Base-by-base conservation (phyloP, 108 stramenopile genomes). In the Asterionellopsis glacialis region DNA sequence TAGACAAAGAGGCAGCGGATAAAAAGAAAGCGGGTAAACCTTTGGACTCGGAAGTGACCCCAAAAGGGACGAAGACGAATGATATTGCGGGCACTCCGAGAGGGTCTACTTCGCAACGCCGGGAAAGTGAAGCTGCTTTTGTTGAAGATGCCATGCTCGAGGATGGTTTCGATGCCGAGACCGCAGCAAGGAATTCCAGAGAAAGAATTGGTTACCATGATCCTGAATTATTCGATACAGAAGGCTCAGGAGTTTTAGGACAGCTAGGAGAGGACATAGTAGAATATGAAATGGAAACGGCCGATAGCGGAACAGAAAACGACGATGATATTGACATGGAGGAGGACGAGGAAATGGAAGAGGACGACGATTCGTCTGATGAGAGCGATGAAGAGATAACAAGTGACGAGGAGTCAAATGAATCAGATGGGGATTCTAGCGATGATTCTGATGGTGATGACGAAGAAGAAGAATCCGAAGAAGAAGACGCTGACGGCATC, bases 141-240 rank as follows among this genome's bases (percentile, higher is more conserved):
- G 73, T 51, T 21, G 72, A 87, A 43, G 88, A 90, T 51, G 79
- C 73, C 15, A 85, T 81, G 79, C 61, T 84, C 25, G 85, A 86
- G 41, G 83, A 87, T 53, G 85, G 79, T 11, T 90, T 90, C 62
- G 82, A 81, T 66, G 70, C 26, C 23, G 41, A 73, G 28, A 51
- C 51, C 55, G 67, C 77, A 12, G 23, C 22, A 48, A 41, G 52
- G 56, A 45, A 26, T 9, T 14, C 61, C 41, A 44, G 16, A 26
- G n/a, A 13, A 26, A 57, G 21, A 16, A 23, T 23, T 22, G 53
- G 9, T 26, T 23, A 54, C 53, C n/a, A 26, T 15, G 5, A n/a
- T 54, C 24, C 24, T n/a, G 9, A 54, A 15, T 6, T n/a, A 22
- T n/a, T 27, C 4, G 22, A 23, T 54, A 23, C n/a, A 6, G 53